phyloP scores from a whole-genome alignment of 2,329 filamentous ascomycete species.

The Alternaria sp. region DNA sequence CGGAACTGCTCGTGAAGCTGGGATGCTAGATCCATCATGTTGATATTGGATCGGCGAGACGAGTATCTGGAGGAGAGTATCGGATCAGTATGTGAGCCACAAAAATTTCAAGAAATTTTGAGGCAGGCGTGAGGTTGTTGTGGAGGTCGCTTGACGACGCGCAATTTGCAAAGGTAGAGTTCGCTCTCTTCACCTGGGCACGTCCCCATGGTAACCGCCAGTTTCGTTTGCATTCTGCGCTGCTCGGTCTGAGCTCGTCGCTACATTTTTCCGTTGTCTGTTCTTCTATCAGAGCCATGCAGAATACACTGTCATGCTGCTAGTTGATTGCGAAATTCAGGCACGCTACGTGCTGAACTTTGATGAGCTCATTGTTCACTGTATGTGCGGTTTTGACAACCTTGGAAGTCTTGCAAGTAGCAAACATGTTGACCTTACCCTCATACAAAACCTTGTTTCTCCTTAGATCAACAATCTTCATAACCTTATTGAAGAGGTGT shows the following conservation, averaged over 20 bases:
- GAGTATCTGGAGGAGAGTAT: background rate
- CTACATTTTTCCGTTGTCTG: accelerated
- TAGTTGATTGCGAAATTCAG: background rate
- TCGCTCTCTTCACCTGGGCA: background rate
- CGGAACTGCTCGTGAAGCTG: background rate
- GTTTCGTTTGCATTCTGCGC: background rate
- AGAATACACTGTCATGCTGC: background rate
- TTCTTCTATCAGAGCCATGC: background rate
- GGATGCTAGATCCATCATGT: background rate
- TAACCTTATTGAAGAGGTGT: background rate
- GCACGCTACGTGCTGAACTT: background rate
- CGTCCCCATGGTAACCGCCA: background rate
- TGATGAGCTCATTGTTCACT: background rate
- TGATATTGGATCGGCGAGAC: background rate
- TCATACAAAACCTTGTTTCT: background rate
- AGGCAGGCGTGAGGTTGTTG: background rate
- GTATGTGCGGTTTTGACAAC: background rate
- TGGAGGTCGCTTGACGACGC: background rate
- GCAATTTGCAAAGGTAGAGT: background rate
- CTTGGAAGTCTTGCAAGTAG: background rate
- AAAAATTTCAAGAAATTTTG: background rate
- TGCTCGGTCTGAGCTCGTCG: background rate
- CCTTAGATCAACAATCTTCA: accelerated
- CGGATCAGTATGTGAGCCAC: background rate
- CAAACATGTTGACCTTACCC: background rate